These are phyloP conservation scores for Testicularia cyperi DNA, from an alignment of 1,284 basidiomycete species.

Conservation along the genomic window DNA sequence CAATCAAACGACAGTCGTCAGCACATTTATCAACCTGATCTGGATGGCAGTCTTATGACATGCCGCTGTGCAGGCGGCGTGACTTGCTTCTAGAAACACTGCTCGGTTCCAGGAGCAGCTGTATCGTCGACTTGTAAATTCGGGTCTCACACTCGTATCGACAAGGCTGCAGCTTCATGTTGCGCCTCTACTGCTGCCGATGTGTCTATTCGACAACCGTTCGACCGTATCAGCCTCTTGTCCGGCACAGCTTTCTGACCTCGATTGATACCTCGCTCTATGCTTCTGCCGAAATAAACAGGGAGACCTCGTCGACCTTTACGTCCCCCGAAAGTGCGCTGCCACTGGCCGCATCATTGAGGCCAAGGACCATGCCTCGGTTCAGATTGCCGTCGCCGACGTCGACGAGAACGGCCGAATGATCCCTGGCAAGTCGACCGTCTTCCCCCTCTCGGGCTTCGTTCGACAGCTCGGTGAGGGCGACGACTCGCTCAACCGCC, in stretches of 20 bases:
- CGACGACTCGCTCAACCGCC: conserved; percentile 93
- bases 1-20: not conserved
- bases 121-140: too few species aligned
- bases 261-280: not conserved
- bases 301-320: conserved; percentile 99
- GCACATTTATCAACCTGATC: not conserved
- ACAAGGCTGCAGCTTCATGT: too few species aligned
- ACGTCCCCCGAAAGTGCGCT: conserved; percentile 95
- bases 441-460: conserved; percentile 90
- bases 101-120: too few species aligned
- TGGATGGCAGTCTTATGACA: not conserved
- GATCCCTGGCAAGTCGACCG: conserved; percentile 76
- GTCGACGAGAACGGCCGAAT: conserved; percentile 92
- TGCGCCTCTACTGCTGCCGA: not conserved
- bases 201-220: too few species aligned
- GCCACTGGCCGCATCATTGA: conserved; percentile 86
- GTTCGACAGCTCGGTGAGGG: conserved; percentile 95
- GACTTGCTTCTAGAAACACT: too few species aligned
- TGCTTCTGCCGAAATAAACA: conserved; percentile 58
- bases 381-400: conserved; percentile 92
- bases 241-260: too few species aligned
- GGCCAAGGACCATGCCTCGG: conserved; percentile 97
- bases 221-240: too few species aligned
- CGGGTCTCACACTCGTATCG: too few species aligned
- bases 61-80: too few species aligned